Evolutionary conservation across 2,329 filamentous ascomycete species (phyloP), one percentile per base, ranked within the genome.

Genomic region (Leptodontidium sp.): DNA sequence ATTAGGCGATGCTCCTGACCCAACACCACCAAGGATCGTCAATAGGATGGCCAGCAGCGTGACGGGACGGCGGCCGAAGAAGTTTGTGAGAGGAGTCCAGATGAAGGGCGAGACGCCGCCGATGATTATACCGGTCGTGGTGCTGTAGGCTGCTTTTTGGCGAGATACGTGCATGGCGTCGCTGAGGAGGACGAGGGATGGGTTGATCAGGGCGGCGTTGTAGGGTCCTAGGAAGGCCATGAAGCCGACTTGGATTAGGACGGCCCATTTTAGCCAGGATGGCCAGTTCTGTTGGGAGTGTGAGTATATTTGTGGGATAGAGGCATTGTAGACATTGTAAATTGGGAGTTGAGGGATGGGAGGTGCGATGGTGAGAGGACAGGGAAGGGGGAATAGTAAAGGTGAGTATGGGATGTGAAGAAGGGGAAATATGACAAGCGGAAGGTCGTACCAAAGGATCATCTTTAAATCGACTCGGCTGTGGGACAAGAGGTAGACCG

Each of bases 171-270:
- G 17, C 65, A 77, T 72, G 2, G 71, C 67, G 26, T 75, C 55
- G 59, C 70, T 67, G 26, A 77, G 73, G 24, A 75, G 72, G 32
- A 77, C 72, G 29, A 77, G 70, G 45, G 74, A 76, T 12, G 76
- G 76, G 52, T 77, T 77, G 58, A 77, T 69, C 11, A 77, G 68
- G 6, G 75, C 76, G 1, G 76, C 68, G 53, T 77, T 75, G 68
- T 76, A 77, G 4, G 75, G 75, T 4, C 76, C 76, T 17, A 77
- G 65, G 68, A 77, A 77, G 58, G 76, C 76, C 76, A 77, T 77
- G 67, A 75, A 71, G 38, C 75, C 74, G 17, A 77, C 76, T 61
- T 77, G 76, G 64, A 77, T 68, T n/a, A 77, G 66, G 8, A 77
- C 76, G 6, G 74, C 67, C 76, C 76, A 77, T 74, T 77, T 77